Evolutionary conservation across 1,284 basidiomycete genomes (phyloP), one percentile per base, ranked within the genome.

Genomic region (Leccinum colubrinum): DNA sequence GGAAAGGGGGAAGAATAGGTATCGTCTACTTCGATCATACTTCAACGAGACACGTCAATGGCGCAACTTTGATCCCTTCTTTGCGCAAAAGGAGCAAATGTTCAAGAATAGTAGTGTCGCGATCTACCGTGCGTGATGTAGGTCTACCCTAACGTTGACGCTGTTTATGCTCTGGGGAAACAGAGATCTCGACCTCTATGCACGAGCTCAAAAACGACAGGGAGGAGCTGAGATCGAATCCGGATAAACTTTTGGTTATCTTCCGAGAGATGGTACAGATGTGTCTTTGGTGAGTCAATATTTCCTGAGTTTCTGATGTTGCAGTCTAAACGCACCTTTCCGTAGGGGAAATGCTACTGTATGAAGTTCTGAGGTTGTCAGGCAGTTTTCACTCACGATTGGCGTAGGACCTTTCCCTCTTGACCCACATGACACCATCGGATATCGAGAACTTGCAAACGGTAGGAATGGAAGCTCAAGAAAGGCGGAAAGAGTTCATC

Each of bases 211-310:
- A 85, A 56, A 70, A 64, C 8, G 82, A 84, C 59, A 84, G 83
- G 62, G 77, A 74, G 6, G 71, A 70, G 3, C 64, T 88, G 14
- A 70, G 72, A 52, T 73, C 77, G 2, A 80, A 88, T 64, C 75
- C 82, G 0, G 78, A 79, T 9, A 86, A 86, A 62, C 74, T 91
- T 6, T 78, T 81, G 48, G 78, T 90, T 1, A 73, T 94, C 17
- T 95, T 94, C 76, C 83, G 83, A 65, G 89, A 94, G 74, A 93
- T 96, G 88, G 81, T 94, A 11, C 90, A 94, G 70, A 93, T 93
- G 85, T 93, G 91, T 76, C 81, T 96, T 20, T 95, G 94, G 93
- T 86, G 62, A 57, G 81, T 63, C 62, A 30, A 58, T 59, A 1
- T 59, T 57, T 63, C 50, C 30, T 51, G 8, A 2, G 6, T 39